Base-by-base conservation (phyloP, 768 basidiomycete species). In the Galerina marginata region DNA sequence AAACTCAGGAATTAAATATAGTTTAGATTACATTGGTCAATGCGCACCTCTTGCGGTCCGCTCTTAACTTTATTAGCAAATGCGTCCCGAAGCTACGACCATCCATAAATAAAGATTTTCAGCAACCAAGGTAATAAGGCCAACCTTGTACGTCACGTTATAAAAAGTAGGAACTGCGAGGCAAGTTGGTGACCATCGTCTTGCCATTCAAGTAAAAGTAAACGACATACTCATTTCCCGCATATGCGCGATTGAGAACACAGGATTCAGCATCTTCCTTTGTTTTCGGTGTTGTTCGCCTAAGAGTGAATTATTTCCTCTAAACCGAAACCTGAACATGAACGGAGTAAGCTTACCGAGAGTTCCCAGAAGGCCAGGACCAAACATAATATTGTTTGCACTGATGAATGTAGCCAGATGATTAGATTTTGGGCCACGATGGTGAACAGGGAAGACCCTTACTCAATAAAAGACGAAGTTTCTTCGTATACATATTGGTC, bases 201-300 rank as follows among this genome's bases (percentile, higher is more conserved):
- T 39, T 12, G 36, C 49, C 40, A 29, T 46, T 10, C 47, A 25
- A 15, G n/a, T 15, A 37, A 6, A 26, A 40, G 29, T 39, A n/a
- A n/a, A 25, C 29, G 36, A 25, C 65, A n/a, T 38, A 70, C 72
- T 58, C 69, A 74, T 70, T 44, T 69, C 61, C n/a, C 79, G 77
- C 72, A 82, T 70, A 64, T 81, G 78, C 0, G 70, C 68, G 29
- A 71, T 68, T 0, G 79, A 77, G 61, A 83, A 83, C 6, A 81
- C 74, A 0, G 81, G 81, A 47, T 77, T 81, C 23, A 83, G 65
- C 69, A 81, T 74, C 58, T 78, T 81, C 11, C 79, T 72, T 59
- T 81, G 81, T 23, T 71, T 75, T 14, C 72, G 68, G 61, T 82
- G 81, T 23, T 75, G 71, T 33, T 79, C 74, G 15, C 81, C 80